Evolutionary conservation across 495 filamentous ascomycete species (phyloP).

Genomic region (Penicillium macrosclerotiorum): DNA sequence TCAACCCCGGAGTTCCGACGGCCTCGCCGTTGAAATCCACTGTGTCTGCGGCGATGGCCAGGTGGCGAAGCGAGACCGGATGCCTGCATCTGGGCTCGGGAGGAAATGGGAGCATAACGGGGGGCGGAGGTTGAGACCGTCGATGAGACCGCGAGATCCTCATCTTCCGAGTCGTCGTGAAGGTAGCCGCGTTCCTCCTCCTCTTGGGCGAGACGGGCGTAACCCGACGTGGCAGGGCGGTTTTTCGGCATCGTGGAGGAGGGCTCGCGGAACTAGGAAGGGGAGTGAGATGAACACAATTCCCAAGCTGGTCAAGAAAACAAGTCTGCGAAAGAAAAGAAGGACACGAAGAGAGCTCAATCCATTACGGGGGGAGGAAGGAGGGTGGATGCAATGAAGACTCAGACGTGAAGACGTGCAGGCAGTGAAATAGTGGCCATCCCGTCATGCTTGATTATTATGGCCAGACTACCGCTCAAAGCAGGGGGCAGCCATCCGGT

Average conservation of each 20-base stretch:
- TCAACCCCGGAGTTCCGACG: constrained; percentile 89
- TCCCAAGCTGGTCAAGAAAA: constrained; percentile 9
- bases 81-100: constrained; percentile 49
- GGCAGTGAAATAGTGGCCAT: constrained; percentile 16
- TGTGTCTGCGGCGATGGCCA: constrained; percentile 45
- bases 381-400: constrained; percentile 5
- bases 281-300: constrained; percentile 13
- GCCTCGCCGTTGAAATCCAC: constrained; percentile 49
- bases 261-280: constrained; percentile 12
- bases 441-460: constrained; percentile 24
- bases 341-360: constrained; percentile 17
- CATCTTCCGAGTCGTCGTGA: constrained; percentile 71
- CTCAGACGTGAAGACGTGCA: constrained; percentile 1
- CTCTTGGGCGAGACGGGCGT: constrained; percentile 87
- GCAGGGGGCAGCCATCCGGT: constrained; percentile 14
- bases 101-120: constrained; percentile 66
- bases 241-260: constrained; percentile 49
- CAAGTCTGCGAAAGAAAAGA: constrained; percentile 14
- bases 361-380: constrained; percentile 21
- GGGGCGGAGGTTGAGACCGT: constrained; percentile 61
- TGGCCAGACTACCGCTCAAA: constrained; percentile 16
- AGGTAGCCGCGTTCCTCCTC: constrained; percentile 62
- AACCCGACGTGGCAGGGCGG: constrained; percentile 79
- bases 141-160: constrained; percentile 55
- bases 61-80: constrained; percentile 37